Evolutionary conservation across 768 basidiomycete genomes (phyloP).

Genomic region (Phlebiopsis gigantea): DNA sequence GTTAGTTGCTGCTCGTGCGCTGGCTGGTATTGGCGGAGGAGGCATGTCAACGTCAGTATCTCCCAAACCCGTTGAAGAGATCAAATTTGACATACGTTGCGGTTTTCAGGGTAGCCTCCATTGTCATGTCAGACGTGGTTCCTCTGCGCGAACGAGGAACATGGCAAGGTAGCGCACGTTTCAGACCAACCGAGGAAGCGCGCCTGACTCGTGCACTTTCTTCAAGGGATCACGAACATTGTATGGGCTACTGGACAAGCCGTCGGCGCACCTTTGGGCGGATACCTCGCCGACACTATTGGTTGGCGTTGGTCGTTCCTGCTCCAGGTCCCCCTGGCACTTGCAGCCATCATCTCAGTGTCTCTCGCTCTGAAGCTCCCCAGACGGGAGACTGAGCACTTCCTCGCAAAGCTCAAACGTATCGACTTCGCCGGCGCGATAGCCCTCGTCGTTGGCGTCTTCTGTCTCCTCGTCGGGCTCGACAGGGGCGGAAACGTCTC

Average conservation of each 20-base stretch:
- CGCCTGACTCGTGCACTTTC: neutral
- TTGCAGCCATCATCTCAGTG: conserved; percentile 51
- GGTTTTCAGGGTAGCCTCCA: conserved; percentile 50
- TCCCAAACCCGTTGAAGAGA: neutral
- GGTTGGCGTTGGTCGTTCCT: conserved; percentile 71
- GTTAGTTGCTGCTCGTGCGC: conserved; percentile 45
- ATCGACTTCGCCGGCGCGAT: conserved; percentile 60
- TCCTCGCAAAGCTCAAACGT: conserved; percentile 48
- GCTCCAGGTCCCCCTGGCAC: conserved; percentile 51
- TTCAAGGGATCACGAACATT: conserved; percentile 50
- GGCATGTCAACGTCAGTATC: conserved; percentile 55
- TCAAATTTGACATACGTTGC: neutral
- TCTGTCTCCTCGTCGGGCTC: conserved; percentile 51
- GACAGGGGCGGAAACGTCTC: conserved; percentile 36
- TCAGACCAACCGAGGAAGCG: neutral
- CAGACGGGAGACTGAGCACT: conserved; percentile 31
- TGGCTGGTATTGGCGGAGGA: conserved; percentile 57
- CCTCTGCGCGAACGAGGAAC: conserved; percentile 59
- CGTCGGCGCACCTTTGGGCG: conserved; percentile 58
- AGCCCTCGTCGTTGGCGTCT: conserved; percentile 49
- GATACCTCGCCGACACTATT: conserved; percentile 54
- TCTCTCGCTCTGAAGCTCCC: conserved; percentile 51
- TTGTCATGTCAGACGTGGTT: conserved; percentile 62
- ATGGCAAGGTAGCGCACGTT: conserved; percentile 50
- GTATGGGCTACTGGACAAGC: conserved; percentile 54